Conservation (phyloP, 257 asterid species). For the Salvia rosmarinus region DNA sequence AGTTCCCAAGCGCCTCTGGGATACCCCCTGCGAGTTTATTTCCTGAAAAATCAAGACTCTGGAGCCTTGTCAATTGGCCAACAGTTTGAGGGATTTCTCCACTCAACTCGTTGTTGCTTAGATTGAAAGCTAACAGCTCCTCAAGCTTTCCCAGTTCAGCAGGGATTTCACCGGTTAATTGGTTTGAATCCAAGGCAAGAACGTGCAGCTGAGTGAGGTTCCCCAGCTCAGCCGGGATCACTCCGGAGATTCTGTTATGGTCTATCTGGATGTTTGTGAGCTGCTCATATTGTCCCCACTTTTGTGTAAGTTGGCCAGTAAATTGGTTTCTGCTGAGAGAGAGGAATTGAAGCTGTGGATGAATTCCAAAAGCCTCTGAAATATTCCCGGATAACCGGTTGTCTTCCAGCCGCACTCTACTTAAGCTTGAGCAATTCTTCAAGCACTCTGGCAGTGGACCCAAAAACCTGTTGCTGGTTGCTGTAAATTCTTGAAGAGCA, state of each 20-base stretch:
- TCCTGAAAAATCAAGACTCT: conserved; percentile 61
- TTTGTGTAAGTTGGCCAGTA: conserved; percentile 57
- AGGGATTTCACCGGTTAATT: conserved; percentile 66
- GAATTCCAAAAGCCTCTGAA: conserved; percentile 62
- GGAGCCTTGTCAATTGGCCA: conserved; percentile 52
- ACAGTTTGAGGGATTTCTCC: conserved; percentile 65
- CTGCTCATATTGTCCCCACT: conserved; percentile 57
- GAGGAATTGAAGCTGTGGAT: conserved; percentile 54
- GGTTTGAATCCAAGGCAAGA: conserved; percentile 62
- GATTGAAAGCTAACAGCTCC: conserved; percentile 45
- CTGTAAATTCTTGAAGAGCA: conserved; percentile 54
- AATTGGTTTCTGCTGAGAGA: conserved; percentile 59
- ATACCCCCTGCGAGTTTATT: conserved; percentile 57
- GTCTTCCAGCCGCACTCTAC: conserved; percentile 60
- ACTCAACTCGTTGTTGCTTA: conserved; percentile 60
- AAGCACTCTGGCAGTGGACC: conserved; percentile 75
- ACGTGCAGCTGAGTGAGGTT: conserved; percentile 50
- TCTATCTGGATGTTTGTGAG: conserved; percentile 58
- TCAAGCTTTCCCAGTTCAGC: conserved; percentile 50
- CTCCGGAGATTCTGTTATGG: conserved; percentile 60
- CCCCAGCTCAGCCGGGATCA: conserved; percentile 71
- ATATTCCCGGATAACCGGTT: conserved; percentile 65
- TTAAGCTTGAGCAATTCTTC: conserved; percentile 56
- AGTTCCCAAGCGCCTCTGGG: conserved; percentile 55
- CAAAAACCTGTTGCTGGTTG: conserved; percentile 53